A percentile compares a stretch with the other conserved stretches of the same genome.
Evolutionary conservation across 75 land plant species (phyloP).

Genomic region (Selaginella tamariscina): DNA sequence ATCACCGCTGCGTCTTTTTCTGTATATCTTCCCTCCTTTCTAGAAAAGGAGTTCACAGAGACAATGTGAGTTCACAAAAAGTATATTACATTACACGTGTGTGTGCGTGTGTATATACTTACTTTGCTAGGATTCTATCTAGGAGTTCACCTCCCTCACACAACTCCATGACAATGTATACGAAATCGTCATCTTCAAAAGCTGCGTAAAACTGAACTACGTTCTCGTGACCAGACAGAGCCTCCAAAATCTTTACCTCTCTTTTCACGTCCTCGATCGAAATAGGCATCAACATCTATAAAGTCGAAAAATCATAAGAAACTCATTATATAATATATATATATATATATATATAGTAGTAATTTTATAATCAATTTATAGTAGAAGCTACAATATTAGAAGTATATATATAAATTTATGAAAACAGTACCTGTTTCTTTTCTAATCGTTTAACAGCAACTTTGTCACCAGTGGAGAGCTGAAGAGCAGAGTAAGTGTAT

Average conservation of each 20-base stretch:
- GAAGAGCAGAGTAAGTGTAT: conserved; percentile 24
- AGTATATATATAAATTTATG: neutral
- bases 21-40: conserved; percentile 85
- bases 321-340: too few relatives aligned
- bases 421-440: conserved; percentile 26
- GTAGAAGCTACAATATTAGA: neutral
- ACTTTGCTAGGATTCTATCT: conserved; percentile 87
- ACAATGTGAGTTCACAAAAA: conserved; percentile 9
- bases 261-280: conserved; percentile 83
- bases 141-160: conserved; percentile 97
- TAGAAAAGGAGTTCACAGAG: conserved; percentile 21
- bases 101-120: too few relatives aligned
- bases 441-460: conserved; percentile 25
- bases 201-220: conserved; percentile 68
- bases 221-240: conserved; percentile 70
- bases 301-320: neutral
- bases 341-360: too few relatives aligned
- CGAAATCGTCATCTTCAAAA: conserved; percentile 68
- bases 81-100: neutral
- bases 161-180: conserved; percentile 79
- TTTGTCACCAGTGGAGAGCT: conserved; percentile 14
- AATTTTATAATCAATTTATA: neutral
- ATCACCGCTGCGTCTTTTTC: conserved; percentile 94
- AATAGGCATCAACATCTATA: conserved; percentile 35
- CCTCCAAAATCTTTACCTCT: conserved; percentile 61